Evolutionary conservation across 2,329 filamentous ascomycete genomes (phyloP).

Genomic region (Sarocladium strictum): DNA sequence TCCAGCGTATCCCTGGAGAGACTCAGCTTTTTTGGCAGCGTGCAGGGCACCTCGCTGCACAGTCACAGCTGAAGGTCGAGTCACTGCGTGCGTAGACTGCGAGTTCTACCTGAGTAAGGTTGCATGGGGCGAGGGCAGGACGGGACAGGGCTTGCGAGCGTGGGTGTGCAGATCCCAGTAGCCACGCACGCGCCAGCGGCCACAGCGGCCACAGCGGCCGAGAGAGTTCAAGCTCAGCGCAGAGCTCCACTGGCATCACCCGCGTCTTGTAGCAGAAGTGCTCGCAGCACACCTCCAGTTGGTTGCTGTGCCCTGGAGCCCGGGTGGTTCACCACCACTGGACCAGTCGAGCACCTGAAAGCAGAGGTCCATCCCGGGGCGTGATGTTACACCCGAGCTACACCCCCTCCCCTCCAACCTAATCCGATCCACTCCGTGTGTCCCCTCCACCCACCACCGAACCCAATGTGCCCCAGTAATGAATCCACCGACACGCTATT

Average conservation of each 20-base stretch:
- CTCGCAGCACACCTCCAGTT: too few relatives aligned
- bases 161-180: conserved; percentile 9
- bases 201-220: background rate
- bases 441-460: background rate
- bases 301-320: too few relatives aligned
- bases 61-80: too few relatives aligned
- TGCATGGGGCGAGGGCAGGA: background rate
- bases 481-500: conserved; percentile 8
- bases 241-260: background rate
- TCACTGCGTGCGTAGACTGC: too few relatives aligned
- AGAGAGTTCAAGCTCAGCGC: conserved; percentile 4
- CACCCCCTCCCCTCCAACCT: background rate
- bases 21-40: background rate
- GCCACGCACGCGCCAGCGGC: conserved; percentile 3
- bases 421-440: background rate
- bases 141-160: conserved; percentile 1
- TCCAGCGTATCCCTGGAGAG: too few relatives aligned
- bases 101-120: background rate
- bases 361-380: conserved; percentile 1
- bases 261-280: background rate
- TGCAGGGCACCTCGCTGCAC: background rate
- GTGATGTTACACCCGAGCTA: conserved; percentile 6
- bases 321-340: background rate
- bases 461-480: background rate
- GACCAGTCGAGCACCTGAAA: background rate